Base-by-base conservation (phyloP, 306 rosid genomes). In the Oxytropis ochrocephala region DNA sequence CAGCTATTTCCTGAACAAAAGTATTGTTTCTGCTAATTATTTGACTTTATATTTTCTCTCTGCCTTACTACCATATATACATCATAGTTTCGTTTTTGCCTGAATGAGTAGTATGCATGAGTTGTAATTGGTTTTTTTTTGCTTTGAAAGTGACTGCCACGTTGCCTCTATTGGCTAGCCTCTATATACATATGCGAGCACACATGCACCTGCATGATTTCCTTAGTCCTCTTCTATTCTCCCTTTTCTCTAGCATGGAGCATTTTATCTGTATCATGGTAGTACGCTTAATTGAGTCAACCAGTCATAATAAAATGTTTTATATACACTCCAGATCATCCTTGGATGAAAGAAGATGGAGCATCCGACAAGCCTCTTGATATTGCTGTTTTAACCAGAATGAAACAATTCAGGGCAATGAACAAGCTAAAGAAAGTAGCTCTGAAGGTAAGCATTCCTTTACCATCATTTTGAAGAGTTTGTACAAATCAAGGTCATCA, bases 371-470 rank as follows among this genome's bases (percentile, higher is more conserved):
- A 88, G 80, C 98, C 98, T 67, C 94, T 93, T 79, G 98, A 93
- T 80, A 82, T 85, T 85, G 91, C 96, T 63, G 98, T 93, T 71
- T 81, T 93, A 74, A 67, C 87, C 55, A 88, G 98, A 88, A 88
- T 93, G 91, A 93, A 93, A 60, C 98, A 93, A 85, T 93, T 93
- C 81, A 85, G 96, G 53, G 98, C 98, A 75, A 93, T 90, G 98
- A 93, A 93, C 91, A 93, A 90, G 80, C 90, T 93, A 48, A 93
- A 93, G 79, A 90, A 93, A 88, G 96, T 93, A 46, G 98, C 98
- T 68, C 75, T 93, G 61, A 90, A 93, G 97, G 98, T 91, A 77
- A 70, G 53, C 18, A 29, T 36, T 41, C 35, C 5, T 62, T 5
- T 72, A 24, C 69, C 9, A 35, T 50, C 64, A 49, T 58, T 51